Percentiles rank a stretch among this genome's conserved stretches.
phyloP scores from a whole-genome alignment of 495 filamentous ascomycete species.

The Pyrenula massariospora region DNA sequence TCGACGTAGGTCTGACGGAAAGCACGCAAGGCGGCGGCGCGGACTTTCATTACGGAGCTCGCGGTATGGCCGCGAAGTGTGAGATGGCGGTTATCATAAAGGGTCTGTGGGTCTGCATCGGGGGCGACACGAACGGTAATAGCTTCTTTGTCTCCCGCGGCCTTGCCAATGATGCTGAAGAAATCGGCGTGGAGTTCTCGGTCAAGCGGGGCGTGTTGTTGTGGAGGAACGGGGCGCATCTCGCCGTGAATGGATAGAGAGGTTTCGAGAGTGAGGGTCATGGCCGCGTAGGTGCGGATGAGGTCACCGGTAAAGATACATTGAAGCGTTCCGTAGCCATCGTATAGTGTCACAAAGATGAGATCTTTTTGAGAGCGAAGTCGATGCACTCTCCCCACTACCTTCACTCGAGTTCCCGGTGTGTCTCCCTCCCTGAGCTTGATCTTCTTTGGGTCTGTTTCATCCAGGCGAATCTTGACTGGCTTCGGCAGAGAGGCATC shows the following conservation, averaged over 20 bases:
- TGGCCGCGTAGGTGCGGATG: constrained; percentile 83
- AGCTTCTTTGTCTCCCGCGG: constrained; percentile 81
- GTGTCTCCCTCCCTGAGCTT: constrained; percentile 50
- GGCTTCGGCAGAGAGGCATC: constrained; percentile 71
- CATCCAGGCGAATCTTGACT: constrained; percentile 59
- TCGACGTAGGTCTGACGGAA: constrained; percentile 77
- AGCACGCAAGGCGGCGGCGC: constrained; percentile 69
- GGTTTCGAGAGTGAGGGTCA: constrained; percentile 81
- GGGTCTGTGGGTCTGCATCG: constrained; percentile 68
- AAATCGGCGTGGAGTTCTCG: constrained; percentile 94
- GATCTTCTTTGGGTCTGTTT: constrained; percentile 44
- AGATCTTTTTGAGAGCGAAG: constrained; percentile 75
- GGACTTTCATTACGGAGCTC: constrained; percentile 84
- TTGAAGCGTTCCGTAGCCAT: constrained; percentile 86
- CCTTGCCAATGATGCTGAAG: constrained; percentile 74
- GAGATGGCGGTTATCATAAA: constrained; percentile 82
- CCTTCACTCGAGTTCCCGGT: constrained; percentile 67
- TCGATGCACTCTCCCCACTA: constrained; percentile 78
- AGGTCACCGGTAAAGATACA: constrained; percentile 75
- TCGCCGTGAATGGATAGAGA: constrained; percentile 81
- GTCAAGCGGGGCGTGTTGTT: constrained; percentile 69
- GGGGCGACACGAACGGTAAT: constrained; percentile 83
- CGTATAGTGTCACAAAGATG: constrained; percentile 75
- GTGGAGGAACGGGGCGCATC: constrained; percentile 72
- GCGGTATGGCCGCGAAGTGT: constrained; percentile 82